Evolutionary conservation across 306 rosid species (phyloP), one percentile per base, ranked within the genome.

Genomic region (Begonia fuchsioides): DNA sequence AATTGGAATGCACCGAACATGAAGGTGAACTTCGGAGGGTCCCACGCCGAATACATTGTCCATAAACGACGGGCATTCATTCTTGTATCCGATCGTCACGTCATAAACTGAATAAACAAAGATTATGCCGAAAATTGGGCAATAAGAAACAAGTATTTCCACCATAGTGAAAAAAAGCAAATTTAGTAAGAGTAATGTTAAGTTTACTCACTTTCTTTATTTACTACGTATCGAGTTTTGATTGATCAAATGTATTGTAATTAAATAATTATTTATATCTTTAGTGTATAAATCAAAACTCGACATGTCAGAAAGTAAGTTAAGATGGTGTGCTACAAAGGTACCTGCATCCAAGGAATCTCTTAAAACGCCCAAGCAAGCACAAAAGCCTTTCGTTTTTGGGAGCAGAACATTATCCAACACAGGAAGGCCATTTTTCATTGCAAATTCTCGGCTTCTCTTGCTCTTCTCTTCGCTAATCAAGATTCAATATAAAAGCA

Each of bases 21-120:
- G 93, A 14, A 92, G 39, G 61, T 92, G 96, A 56, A 92, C 98
- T 73, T 85, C 98, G 39, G 94, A 82, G 52, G 98, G 98, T 67
- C 77, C 86, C 20, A 85, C 56, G 10, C 98, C 98, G 20, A 85
- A 92, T 15, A 71, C 96, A 47, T 85, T 92, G 82, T 92, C 98
- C 60, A 76, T 19, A 71, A 92, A 92, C 19, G 87, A 64, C 54
- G 98, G 98, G 19, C 81, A 75, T 13, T 55, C 67, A 62, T 79
- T 62, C 87, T 82, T 92, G 83, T 85, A 92, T 12, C 87, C 87
- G 43, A 92, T 68, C 2, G 69, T 77, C 73, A 77, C 39, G 56
- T 92, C 98, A 59, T 92, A 92, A 51, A 92, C 98, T 92, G 86
- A 76, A 77, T 38, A 15, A n/a, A n/a, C n/a, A n/a, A n/a, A n/a